phyloP scores from a whole-genome alignment of 805 yeast genomes.

The Blastobotrys robertii region DNA sequence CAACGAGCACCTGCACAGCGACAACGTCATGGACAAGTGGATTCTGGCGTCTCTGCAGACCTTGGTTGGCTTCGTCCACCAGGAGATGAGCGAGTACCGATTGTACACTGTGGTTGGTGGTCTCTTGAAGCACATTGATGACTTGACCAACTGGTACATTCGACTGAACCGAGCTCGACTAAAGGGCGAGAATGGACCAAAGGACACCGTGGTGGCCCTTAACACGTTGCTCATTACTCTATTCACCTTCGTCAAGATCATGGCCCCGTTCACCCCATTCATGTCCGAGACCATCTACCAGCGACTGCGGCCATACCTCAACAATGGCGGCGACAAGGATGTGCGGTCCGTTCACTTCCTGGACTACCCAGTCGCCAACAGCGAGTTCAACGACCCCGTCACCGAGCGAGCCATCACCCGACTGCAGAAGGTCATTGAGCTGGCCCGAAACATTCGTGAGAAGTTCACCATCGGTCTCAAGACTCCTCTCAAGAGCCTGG shows the following conservation, averaged over 20 bases:
- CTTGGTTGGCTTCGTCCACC: conserved; percentile 72
- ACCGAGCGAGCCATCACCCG: conserved; percentile 75
- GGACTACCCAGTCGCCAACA: conserved; percentile 76
- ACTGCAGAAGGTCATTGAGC: conserved; percentile 94
- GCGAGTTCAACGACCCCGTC: conserved; percentile 67
- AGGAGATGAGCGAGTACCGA: conserved; percentile 84
- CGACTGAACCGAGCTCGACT: conserved; percentile 96
- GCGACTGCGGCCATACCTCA: conserved; percentile 46
- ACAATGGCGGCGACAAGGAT: conserved; percentile 47
- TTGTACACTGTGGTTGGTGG: conserved; percentile 95
- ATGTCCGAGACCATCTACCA: conserved; percentile 84
- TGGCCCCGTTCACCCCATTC: conserved; percentile 99
- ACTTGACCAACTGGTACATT: conserved; percentile 97
- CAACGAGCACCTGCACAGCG: conserved; percentile 53
- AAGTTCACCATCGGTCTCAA: conserved; percentile 88
- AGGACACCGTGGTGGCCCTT: conserved; percentile 77
- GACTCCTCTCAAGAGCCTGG: conserved; percentile 84
- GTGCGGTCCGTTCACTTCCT: conserved; percentile 86
- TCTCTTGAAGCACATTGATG: conserved; percentile 78
- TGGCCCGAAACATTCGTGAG: conserved; percentile 95
- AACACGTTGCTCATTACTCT: conserved; percentile 87
- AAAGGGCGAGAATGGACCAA: conserved; percentile 84
- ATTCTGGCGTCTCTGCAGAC: conserved; percentile 93
- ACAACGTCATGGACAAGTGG: conserved; percentile 97
- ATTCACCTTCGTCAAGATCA: conserved; percentile 80